Conservation (phyloP, 2,329 filamentous ascomycete genomes). For the Dactylellina drechsleri region DNA sequence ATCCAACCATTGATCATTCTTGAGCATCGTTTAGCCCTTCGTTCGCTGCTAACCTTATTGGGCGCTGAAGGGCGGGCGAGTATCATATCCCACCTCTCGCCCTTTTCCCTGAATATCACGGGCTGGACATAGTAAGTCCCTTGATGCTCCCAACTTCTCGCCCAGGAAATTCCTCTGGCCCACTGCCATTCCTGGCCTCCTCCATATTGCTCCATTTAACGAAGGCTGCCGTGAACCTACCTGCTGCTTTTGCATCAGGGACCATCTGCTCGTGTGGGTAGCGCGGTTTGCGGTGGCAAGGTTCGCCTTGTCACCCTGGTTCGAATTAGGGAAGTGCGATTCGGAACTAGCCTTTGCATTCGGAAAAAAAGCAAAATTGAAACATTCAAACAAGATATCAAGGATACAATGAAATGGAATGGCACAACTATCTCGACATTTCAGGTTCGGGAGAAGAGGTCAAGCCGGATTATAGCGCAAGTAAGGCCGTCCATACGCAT, state of each 20-base stretch:
- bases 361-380: conserved; percentile 17
- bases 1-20: neutral
- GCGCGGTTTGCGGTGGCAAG: conserved; percentile 26
- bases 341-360: conserved; percentile 25
- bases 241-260: conserved; percentile 47
- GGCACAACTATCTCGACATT: no score
- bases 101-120: conserved; percentile 54
- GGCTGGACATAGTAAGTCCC: conserved; percentile 46
- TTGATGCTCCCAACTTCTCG: conserved; percentile 31
- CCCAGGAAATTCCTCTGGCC: conserved; percentile 44
- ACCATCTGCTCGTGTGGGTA: conserved; percentile 24
- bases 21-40: conserved; percentile 17
- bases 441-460: neutral
- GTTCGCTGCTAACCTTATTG: conserved; percentile 19
- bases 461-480: conserved; percentile 1
- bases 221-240: conserved; percentile 52
- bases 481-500: neutral
- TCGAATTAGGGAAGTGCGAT: conserved; percentile 54
- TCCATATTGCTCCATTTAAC: conserved; percentile 36
- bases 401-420: no score
- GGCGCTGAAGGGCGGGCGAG: conserved; percentile 1
- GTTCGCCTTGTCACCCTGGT: conserved; percentile 47
- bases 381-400: no score
- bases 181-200: conserved; percentile 10
- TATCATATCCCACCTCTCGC: conserved; percentile 35